Evolutionary conservation across 2,329 filamentous ascomycete species (phyloP).

Genomic region (Lasiodiplodia citricola): DNA sequence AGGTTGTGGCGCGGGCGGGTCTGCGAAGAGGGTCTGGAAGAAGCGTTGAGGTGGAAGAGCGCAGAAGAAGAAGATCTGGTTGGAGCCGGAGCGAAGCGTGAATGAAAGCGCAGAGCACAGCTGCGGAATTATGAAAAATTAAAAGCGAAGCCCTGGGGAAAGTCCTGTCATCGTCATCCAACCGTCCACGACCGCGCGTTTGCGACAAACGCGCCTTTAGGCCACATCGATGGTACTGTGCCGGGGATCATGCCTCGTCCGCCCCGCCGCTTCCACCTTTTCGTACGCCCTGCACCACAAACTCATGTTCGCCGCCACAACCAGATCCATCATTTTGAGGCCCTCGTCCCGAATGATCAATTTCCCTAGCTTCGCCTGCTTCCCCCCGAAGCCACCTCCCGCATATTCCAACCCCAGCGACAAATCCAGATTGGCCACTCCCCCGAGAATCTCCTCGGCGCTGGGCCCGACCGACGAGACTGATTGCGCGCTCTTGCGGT

Average conservation of each 20-base stretch:
- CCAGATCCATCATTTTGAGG: constrained; percentile 91
- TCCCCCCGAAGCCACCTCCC: constrained; percentile 83
- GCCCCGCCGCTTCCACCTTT: constrained; percentile 38
- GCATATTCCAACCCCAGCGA: constrained; percentile 81
- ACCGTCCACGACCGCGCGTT: neutral
- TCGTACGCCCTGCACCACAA: constrained; percentile 94
- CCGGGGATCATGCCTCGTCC: constrained; percentile 16
- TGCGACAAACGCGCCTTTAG: neutral
- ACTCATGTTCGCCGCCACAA: constrained; percentile 89
- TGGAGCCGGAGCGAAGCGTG: neutral
- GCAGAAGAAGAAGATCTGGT: neutral
- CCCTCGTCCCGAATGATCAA: constrained; percentile 88
- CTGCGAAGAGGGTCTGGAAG: neutral
- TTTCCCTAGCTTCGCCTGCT: constrained; percentile 91
- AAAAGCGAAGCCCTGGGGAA: neutral
- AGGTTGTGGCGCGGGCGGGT: neutral
- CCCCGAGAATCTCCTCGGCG: constrained; percentile 26
- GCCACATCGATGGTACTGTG: neutral
- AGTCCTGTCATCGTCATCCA: neutral
- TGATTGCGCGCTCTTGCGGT: constrained; percentile 38
- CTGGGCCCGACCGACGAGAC: constrained; percentile 27
- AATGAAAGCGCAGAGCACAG: neutral
- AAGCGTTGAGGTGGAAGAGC: neutral
- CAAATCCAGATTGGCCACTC: constrained; percentile 63
- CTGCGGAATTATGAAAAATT: constrained; percentile 1